Conservation (phyloP, 1,139 yeast species). For the Saccharomyces hybrid region DNA sequence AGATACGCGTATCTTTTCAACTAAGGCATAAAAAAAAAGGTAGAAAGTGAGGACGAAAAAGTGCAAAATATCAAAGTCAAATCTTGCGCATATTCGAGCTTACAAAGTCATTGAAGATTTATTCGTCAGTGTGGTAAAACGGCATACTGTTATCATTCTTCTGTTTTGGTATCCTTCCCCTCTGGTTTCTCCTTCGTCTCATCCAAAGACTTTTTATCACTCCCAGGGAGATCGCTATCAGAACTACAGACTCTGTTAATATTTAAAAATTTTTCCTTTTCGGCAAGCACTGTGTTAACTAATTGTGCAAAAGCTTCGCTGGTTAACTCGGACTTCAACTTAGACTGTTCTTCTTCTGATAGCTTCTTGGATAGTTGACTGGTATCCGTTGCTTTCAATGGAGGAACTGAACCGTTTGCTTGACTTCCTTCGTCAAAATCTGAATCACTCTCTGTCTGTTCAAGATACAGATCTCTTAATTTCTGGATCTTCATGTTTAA, state of each 20-base stretch:
- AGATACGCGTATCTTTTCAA: background rate
- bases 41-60: background rate
- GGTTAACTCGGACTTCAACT: slow-evolving; percentile 31
- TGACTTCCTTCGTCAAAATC: slow-evolving; percentile 16
- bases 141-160: background rate
- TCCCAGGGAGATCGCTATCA: background rate
- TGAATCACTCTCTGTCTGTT: slow-evolving; percentile 41
- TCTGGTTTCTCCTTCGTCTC: background rate
- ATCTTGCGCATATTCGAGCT: background rate
- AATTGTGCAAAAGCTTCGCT: slow-evolving; percentile 59
- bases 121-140: background rate
- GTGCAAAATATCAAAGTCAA: background rate
- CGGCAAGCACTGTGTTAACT: slow-evolving; percentile 61
- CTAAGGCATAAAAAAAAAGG: background rate
- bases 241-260: background rate
- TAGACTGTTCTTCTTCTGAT: slow-evolving; percentile 11
- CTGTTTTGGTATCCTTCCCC: background rate
- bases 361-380: slow-evolving; percentile 14
- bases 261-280: slow-evolving; percentile 49
- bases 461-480: slow-evolving; percentile 42
- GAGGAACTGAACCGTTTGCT: slow-evolving; percentile 7
- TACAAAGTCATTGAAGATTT: background rate
- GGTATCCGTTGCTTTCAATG: slow-evolving; percentile 11
- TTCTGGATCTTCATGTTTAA: slow-evolving; percentile 65
- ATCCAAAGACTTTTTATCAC: background rate